Conservation (phyloP, 176 grass and related monocot genomes). For the Eleusine coracana region DNA sequence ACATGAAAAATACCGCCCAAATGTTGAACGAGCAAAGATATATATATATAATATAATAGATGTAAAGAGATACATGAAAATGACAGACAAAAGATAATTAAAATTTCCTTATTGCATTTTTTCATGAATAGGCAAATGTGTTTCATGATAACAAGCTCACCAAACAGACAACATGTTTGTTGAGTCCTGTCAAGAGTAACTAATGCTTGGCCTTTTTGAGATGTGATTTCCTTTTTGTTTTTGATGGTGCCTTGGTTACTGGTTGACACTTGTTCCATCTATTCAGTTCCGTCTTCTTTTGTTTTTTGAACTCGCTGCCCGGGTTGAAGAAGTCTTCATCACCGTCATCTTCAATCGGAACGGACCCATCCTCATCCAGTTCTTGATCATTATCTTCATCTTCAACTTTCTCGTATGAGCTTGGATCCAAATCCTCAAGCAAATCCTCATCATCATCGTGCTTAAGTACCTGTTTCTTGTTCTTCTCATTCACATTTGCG, state of each 20-base stretch:
- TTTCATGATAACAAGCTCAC: background rate
- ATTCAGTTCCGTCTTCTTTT: slow-evolving; percentile 45
- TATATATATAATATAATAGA: background rate
- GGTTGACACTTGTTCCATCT: slow-evolving; percentile 40
- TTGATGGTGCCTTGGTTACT: slow-evolving; percentile 15
- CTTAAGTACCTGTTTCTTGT: slow-evolving; percentile 58
- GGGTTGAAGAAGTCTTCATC: slow-evolving; percentile 36
- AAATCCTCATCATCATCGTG: slow-evolving; percentile 72
- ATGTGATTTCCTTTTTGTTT: slow-evolving; percentile 51
- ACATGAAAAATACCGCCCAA: background rate
- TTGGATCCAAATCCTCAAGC: slow-evolving; percentile 80
- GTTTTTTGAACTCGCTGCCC: slow-evolving; percentile 50
- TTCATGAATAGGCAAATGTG: background rate
- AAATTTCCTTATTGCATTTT: background rate
- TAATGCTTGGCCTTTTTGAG: slow-evolving; percentile 49
- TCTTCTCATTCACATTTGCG: slow-evolving; percentile 58
- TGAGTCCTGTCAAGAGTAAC: background rate
- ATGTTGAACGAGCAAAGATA: background rate
- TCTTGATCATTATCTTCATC: slow-evolving; percentile 18
- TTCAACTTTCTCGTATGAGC: slow-evolving; percentile 72
- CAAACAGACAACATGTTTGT: background rate
- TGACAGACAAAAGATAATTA: background rate
- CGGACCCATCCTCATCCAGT: slow-evolving; percentile 30
- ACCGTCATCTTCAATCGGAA: slow-evolving; percentile 56
- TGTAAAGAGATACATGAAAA: slow-evolving; percentile 15